Percentiles rank a stretch among this genome's conserved stretches.
These are phyloP conservation scores for Aureobasidium zeae DNA, from an alignment of 2,329 filamentous ascomycete genomes.

Conservation along the genomic window DNA sequence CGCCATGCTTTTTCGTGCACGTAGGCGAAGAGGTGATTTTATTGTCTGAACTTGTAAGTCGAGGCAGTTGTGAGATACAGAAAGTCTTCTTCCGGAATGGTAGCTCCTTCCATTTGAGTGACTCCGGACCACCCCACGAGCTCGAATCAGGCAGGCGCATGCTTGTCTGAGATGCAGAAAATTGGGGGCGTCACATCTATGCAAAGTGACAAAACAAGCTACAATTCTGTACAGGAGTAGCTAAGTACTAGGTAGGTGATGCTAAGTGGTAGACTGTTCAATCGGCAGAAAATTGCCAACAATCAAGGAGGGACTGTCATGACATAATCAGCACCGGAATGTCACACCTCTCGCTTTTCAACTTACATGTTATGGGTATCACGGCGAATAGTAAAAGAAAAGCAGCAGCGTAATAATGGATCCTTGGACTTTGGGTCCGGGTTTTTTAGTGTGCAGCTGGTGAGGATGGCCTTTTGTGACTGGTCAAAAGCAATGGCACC, in stretches of 20 bases:
- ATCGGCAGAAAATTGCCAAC: constrained; percentile 95
- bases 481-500: constrained; percentile 94
- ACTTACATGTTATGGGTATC: constrained; percentile 94
- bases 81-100: no score
- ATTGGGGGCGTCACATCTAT: no score
- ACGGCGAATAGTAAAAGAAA: constrained; percentile 91
- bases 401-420: constrained; percentile 81
- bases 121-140: no score
- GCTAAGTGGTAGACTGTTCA: no score
- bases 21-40: not conserved
- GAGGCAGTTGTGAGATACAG: no score
- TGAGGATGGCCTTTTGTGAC: constrained; percentile 87
- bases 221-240: no score
- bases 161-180: no score
- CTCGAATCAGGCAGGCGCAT: no score
- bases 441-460: constrained; percentile 82
- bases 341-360: not conserved
- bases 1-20: not conserved
- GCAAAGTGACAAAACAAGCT: no score
- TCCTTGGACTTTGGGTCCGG: constrained; percentile 57
- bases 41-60: no score
- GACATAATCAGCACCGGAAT: not conserved
- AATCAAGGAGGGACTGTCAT: constrained; percentile 75
- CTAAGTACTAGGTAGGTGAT: no score
- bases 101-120: no score